phyloP scores from a whole-genome alignment of 495 filamentous ascomycete genomes.

The Hypoxylon crocopeplum region DNA sequence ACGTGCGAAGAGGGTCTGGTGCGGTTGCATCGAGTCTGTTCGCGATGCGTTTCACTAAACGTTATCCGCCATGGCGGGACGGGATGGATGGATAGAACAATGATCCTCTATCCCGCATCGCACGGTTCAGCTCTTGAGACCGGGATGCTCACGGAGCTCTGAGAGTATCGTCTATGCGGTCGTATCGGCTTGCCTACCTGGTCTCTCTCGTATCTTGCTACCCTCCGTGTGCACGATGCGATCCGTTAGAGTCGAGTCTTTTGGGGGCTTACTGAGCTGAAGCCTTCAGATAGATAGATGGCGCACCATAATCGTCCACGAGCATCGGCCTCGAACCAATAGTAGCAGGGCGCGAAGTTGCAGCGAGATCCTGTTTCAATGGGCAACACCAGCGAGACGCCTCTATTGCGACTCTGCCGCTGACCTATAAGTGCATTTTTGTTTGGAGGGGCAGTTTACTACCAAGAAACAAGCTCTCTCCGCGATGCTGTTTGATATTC shows the following conservation, averaged over 20 bases:
- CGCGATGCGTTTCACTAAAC: conserved; percentile 5
- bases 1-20: neutral
- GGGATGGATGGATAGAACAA: neutral
- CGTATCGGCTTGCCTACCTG: neutral
- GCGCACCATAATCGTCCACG: too few species aligned
- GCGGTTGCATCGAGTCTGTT: conserved; percentile 12
- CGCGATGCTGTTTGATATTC: conserved; percentile 23
- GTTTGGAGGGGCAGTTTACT: neutral
- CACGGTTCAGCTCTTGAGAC: conserved; percentile 8
- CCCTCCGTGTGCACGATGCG: neutral
- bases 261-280: too few species aligned
- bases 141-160: conserved; percentile 10
- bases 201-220: neutral
- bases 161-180: conserved; percentile 4
- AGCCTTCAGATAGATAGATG: too few species aligned
- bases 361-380: conserved; percentile 12
- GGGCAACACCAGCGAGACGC: conserved; percentile 2
- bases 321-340: neutral
- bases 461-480: conserved; percentile 27
- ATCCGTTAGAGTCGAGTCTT: too few species aligned
- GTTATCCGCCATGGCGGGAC: conserved; percentile 18
- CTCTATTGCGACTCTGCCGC: conserved; percentile 4
- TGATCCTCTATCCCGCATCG: neutral
- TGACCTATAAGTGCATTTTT: neutral
- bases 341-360: conserved; percentile 15